Evolutionary conservation across 2,329 filamentous ascomycete genomes (phyloP).

Genomic region (Ophiocordyceps sinensis): DNA sequence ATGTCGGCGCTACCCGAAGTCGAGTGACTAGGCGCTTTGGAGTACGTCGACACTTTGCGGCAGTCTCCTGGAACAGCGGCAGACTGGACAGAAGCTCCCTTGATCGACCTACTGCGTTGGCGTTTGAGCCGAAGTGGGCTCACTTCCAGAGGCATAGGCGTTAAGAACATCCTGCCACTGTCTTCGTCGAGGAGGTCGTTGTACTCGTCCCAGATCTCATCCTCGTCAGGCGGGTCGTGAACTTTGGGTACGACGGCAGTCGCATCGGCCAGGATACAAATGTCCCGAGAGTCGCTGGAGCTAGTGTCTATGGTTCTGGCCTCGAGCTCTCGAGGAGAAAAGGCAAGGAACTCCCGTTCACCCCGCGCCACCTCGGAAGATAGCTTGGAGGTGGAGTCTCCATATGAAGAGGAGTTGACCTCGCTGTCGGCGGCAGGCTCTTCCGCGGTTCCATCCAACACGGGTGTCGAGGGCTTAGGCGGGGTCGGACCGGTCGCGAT

Average conservation of each 20-base stretch:
- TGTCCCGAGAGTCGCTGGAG: slow-evolving; percentile 50
- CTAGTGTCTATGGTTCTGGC: slow-evolving; percentile 33
- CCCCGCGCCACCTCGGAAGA: slow-evolving; percentile 16
- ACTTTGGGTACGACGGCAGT: slow-evolving; percentile 52
- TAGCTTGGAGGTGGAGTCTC: slow-evolving; percentile 14
- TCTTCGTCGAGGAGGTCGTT: slow-evolving; percentile 70
- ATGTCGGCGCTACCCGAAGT: slow-evolving; percentile 42
- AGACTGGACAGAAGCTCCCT: slow-evolving; percentile 6
- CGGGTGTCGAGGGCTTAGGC: slow-evolving; percentile 21
- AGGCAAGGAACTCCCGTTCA: slow-evolving; percentile 54
- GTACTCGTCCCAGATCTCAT: slow-evolving; percentile 91
- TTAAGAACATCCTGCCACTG: slow-evolving; percentile 27
- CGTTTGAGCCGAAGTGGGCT: slow-evolving; percentile 41
- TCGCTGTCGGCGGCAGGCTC: slow-evolving; percentile 18
- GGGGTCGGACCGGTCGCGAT: slow-evolving; percentile 35
- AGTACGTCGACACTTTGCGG: slow-evolving; percentile 17
- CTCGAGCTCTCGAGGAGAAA: slow-evolving; percentile 60
- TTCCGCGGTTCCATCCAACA: slow-evolving; percentile 21
- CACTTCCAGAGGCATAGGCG: slow-evolving; percentile 41
- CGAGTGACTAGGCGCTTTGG: slow-evolving; percentile 24
- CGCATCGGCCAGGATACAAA: slow-evolving; percentile 43
- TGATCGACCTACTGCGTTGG: slow-evolving; percentile 23
- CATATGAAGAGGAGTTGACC: slow-evolving; percentile 15
- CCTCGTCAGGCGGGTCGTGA: slow-evolving; percentile 52
- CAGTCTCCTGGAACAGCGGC: slow-evolving; percentile 6